These are phyloP conservation scores for Stagonosporopsis vannaccii DNA, from an alignment of 2,329 filamentous ascomycete species.

Conservation along the genomic window DNA sequence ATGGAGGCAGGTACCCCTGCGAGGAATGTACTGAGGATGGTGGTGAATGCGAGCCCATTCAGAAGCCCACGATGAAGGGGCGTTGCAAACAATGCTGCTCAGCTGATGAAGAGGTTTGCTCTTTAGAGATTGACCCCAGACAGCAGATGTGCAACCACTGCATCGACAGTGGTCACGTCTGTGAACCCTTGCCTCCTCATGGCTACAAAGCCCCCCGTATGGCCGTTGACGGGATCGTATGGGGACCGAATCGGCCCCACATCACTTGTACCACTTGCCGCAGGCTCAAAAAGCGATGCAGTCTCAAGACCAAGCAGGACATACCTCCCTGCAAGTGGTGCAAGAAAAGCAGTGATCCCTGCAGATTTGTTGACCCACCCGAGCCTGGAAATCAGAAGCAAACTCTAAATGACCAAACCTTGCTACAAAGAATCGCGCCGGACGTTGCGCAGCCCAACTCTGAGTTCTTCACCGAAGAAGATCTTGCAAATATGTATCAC, in stretches of 20 bases:
- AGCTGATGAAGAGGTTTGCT: constrained; percentile 24
- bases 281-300: constrained; percentile 38
- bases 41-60: constrained; percentile 45
- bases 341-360: constrained; percentile 33
- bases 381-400: constrained; percentile 10
- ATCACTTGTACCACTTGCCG: constrained; percentile 41
- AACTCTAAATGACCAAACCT: constrained; percentile 6
- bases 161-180: constrained; percentile 18
- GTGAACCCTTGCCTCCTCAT: constrained; percentile 23
- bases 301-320: constrained; percentile 36
- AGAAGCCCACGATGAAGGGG: constrained; percentile 39
- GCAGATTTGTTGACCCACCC: constrained; percentile 39
- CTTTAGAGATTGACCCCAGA: constrained; percentile 27
- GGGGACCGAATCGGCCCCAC: constrained; percentile 27
- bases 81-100: constrained; percentile 41
- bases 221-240: constrained; percentile 30
- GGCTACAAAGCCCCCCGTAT: constrained; percentile 29
- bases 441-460: constrained; percentile 5
- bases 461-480: constrained; percentile 24
- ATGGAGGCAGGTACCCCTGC: constrained; percentile 40
- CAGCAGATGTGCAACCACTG: constrained; percentile 34
- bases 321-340: constrained; percentile 46
- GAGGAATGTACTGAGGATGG: constrained; percentile 23
- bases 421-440: constrained; percentile 7
- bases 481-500: constrained; percentile 23